These are phyloP conservation scores for Ulvella scutata DNA, from an alignment of 139 green algal genomes.

Conservation along the genomic window DNA sequence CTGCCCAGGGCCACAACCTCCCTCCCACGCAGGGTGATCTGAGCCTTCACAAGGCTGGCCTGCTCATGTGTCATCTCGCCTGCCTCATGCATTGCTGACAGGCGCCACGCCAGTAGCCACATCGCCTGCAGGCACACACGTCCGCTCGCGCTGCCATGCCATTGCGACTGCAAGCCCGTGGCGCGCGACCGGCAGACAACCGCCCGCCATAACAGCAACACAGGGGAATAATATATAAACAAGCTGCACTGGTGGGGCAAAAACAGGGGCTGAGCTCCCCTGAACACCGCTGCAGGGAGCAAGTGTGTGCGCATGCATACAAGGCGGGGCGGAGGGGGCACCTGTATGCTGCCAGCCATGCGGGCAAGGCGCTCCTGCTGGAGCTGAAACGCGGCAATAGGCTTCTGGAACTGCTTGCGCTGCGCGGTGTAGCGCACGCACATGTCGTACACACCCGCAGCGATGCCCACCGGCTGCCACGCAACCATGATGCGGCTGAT, in stretches of 20 bases:
- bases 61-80: constrained; percentile 62
- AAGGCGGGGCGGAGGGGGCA: background rate
- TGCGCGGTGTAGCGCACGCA: constrained; percentile 56
- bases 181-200: background rate
- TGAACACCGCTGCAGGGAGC: no score
- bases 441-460: constrained; percentile 85
- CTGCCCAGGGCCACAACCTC: constrained; percentile 67
- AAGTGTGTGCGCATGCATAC: no score
- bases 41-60: constrained; percentile 75
- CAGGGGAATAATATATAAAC: background rate
- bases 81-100: constrained; percentile 68
- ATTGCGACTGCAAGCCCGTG: no score
- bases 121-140: constrained; percentile 33
- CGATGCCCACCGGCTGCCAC: constrained; percentile 86
- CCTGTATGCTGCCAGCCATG: constrained; percentile 72
- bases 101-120: constrained; percentile 58
- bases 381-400: constrained; percentile 71
- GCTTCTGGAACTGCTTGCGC: constrained; percentile 70
- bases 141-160: no score
- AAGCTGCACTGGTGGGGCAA: background rate
- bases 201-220: constrained; percentile 9
- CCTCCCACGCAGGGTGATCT: constrained; percentile 56
- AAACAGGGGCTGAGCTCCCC: no score
- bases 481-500: constrained; percentile 83
- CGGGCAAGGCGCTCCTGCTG: constrained; percentile 74